Percentiles rank a stretch among this genome's conserved stretches.
These are phyloP conservation scores for Diutina rugosa DNA, from an alignment of 1,139 yeast genomes.

Conservation along the genomic window DNA sequence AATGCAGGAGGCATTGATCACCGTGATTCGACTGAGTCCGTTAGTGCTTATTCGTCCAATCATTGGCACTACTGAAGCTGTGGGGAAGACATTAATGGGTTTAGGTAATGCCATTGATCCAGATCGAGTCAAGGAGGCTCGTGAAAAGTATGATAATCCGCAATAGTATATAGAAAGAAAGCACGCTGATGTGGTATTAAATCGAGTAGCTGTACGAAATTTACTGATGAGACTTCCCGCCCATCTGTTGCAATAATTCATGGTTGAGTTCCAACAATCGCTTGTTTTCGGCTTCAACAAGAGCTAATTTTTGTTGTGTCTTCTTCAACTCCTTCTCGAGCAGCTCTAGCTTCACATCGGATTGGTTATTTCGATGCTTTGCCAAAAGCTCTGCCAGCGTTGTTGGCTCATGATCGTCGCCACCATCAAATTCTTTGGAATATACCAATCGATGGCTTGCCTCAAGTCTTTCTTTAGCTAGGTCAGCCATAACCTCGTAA, in stretches of 20 bases:
- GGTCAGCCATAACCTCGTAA: not conserved
- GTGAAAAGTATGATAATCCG: constrained; percentile 12
- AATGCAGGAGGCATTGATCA: constrained; percentile 53
- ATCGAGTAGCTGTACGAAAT: no score
- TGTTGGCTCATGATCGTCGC: not conserved
- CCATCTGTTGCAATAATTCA: not conserved
- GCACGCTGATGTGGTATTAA: not conserved
- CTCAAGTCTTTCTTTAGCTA: not conserved
- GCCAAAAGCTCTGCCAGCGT: not conserved
- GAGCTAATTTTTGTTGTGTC: not conserved
- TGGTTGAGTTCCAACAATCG: not conserved
- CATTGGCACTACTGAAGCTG: constrained; percentile 88
- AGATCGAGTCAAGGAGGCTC: constrained; percentile 24
- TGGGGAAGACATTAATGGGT: constrained; percentile 74
- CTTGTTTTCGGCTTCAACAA: not conserved
- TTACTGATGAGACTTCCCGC: not conserved
- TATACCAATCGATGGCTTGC: not conserved
- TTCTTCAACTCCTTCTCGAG: not conserved
- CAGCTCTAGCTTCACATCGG: not conserved
- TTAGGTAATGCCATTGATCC: constrained; percentile 74
- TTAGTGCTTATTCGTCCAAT: constrained; percentile 71
- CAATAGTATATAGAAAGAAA: not conserved
- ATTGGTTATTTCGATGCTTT: not conserved
- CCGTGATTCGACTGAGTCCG: constrained; percentile 71
- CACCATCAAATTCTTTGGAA: not conserved